These are phyloP conservation scores for Venturia carpophila DNA, from an alignment of 2,329 filamentous ascomycete species.

Conservation along the genomic window DNA sequence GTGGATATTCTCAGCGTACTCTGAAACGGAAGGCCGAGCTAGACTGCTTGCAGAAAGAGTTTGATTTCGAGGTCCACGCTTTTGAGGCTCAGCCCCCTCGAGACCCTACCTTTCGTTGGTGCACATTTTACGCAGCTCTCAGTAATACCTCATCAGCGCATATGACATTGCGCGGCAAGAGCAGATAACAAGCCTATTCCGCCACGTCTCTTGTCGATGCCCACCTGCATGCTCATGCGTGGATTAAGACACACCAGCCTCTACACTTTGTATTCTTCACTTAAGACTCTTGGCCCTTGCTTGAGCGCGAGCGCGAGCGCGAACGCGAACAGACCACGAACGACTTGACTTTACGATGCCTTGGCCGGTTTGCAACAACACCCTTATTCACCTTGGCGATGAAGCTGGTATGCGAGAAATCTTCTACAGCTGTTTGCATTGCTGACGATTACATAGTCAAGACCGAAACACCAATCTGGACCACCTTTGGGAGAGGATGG, in stretches of 20 bases:
- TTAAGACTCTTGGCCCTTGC: conserved; percentile 10
- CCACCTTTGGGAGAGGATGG: conserved; percentile 31
- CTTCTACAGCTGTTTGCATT: background rate
- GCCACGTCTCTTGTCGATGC: background rate
- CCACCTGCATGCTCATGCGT: background rate
- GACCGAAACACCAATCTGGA: conserved; percentile 43
- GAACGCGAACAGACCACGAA: conserved; percentile 3
- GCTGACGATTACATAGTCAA: conserved; percentile 11
- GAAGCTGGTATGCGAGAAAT: conserved; percentile 3
- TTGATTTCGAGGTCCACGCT: background rate
- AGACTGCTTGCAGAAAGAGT: background rate
- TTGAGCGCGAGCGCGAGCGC: conserved; percentile 3
- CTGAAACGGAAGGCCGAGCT: background rate
- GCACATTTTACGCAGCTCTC: background rate
- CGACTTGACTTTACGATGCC: background rate
- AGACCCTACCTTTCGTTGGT: background rate
- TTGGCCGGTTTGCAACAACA: conserved; percentile 13
- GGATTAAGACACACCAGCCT: background rate
- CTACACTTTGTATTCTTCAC: background rate
- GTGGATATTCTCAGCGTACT: background rate
- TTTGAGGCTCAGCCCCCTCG: background rate
- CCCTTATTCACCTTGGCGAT: conserved; percentile 14
- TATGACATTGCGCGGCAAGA: background rate
- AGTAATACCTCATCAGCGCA: background rate
- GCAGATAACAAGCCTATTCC: background rate